These are phyloP conservation scores for Chlamydomonas urium DNA, from an alignment of 139 green algal species.

Conservation along the genomic window DNA sequence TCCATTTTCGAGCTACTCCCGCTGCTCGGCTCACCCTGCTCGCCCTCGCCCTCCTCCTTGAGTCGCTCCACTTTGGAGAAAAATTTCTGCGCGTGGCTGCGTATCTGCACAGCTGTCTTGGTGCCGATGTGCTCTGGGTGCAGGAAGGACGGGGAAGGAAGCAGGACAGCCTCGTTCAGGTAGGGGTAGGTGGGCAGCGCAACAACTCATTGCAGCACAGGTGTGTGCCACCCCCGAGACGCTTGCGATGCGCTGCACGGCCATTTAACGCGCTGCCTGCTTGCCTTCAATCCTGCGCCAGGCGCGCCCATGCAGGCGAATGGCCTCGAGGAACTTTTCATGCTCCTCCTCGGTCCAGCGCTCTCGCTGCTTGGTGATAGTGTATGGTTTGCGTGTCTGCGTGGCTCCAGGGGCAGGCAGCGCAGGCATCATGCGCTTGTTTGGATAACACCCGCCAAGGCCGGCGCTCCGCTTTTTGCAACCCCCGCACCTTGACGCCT, in stretches of 20 bases:
- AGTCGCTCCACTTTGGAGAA: conserved; percentile 75
- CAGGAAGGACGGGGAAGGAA: not conserved
- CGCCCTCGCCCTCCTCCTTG: conserved; percentile 25
- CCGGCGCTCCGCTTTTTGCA: too few relatives aligned
- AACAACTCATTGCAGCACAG: too few relatives aligned
- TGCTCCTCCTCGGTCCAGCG: conserved; percentile 91
- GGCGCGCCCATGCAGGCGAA: conserved; percentile 65
- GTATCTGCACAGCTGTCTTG: conserved; percentile 94
- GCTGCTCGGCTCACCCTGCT: too few relatives aligned
- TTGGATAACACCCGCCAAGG: too few relatives aligned
- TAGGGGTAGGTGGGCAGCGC: not conserved
- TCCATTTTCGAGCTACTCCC: too few relatives aligned
- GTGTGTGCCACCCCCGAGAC: too few relatives aligned
- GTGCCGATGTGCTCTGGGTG: conserved; percentile 85
- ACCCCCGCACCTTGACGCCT: too few relatives aligned
- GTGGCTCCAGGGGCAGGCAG: too few relatives aligned
- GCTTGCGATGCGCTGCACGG: not conserved
- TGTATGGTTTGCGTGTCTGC: conserved; percentile 70
- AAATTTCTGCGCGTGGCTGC: conserved; percentile 93
- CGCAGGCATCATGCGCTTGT: too few relatives aligned
- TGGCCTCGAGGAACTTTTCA: conserved; percentile 77
- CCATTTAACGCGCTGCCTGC: not conserved
- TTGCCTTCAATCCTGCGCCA: conserved; percentile 50
- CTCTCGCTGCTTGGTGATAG: conserved; percentile 65
- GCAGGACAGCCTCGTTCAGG: not conserved